Evolutionary conservation across 1,284 basidiomycete species (phyloP).

Genomic region (Heliocybe sulcata): DNA sequence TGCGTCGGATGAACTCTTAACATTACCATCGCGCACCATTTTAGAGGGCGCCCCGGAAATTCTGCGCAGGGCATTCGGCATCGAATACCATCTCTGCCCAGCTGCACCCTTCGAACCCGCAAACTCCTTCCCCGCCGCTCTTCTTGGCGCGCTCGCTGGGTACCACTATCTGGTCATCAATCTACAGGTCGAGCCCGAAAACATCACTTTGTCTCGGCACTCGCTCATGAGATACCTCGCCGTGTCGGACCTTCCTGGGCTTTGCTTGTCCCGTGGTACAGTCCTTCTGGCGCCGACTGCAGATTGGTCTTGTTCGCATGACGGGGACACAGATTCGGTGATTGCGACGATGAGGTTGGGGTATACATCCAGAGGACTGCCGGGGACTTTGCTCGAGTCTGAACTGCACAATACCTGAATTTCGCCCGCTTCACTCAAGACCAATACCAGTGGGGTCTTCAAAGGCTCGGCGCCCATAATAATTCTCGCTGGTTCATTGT

Average conservation of each 20-base stretch:
- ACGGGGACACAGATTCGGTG: constrained; percentile 9
- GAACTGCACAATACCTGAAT: constrained; percentile 12
- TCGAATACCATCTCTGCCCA: constrained; percentile 35
- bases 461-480: constrained; percentile 24
- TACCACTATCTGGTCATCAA: constrained; percentile 41
- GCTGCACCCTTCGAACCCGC: constrained; percentile 14
- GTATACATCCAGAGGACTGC: constrained; percentile 12
- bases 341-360: constrained; percentile 6
- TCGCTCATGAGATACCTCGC: constrained; percentile 36
- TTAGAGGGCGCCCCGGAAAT: constrained; percentile 10
- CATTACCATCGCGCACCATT: constrained; percentile 13
- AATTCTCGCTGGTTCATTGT: constrained; percentile 24
- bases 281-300: constrained; percentile 32
- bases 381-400: constrained; percentile 10
- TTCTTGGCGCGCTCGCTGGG: constrained; percentile 45
- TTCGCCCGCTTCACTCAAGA: constrained; percentile 9
- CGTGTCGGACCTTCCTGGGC: constrained; percentile 17
- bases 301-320: constrained; percentile 24
- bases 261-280: constrained; percentile 25
- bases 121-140: constrained; percentile 43
- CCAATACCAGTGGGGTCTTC: constrained; percentile 18
- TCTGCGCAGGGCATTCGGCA: constrained; percentile 27
- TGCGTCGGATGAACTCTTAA: constrained; percentile 29
- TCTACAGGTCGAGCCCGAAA: constrained; percentile 31
- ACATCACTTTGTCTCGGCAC: constrained; percentile 53